Conservation (phyloP, 2,329 filamentous ascomycete genomes). For the Alternaria sp. region DNA sequence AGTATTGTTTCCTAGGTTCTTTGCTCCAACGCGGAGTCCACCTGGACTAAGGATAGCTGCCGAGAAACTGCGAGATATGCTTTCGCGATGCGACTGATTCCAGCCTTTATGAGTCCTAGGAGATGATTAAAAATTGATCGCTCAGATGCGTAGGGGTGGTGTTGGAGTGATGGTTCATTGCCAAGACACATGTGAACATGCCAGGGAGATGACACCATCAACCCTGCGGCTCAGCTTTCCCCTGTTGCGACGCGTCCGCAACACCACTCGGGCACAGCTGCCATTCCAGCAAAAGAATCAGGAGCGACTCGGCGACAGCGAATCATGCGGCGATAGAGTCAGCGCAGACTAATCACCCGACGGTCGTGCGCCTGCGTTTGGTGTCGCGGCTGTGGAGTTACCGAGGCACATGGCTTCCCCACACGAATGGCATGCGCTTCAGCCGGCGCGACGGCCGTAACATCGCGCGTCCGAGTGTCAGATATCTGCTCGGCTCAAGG, state of each 20-base stretch:
- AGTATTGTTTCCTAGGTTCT: neutral
- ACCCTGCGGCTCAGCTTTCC: neutral
- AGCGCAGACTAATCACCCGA: conserved; percentile 12
- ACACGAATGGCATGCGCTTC: conserved; percentile 25
- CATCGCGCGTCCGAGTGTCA: conserved; percentile 12
- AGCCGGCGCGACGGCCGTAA: conserved; percentile 18
- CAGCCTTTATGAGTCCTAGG: neutral
- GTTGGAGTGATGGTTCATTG: neutral
- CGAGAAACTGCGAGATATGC: neutral
- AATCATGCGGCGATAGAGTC: conserved; percentile 15
- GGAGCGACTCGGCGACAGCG: conserved; percentile 10
- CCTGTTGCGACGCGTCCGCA: neutral
- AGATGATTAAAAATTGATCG: neutral
- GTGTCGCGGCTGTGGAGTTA: conserved; percentile 23
- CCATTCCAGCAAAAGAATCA: neutral
- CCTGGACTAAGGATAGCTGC: neutral
- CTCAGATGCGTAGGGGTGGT: neutral
- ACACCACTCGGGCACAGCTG: neutral
- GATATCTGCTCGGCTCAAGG: conserved; percentile 7
- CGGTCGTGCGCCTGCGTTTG: conserved; percentile 14
- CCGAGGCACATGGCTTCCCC: conserved; percentile 40
- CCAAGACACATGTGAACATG: conserved; percentile 11
- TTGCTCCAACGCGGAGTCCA: neutral
- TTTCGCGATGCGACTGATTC: neutral
- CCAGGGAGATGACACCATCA: neutral